These are phyloP conservation scores for Kwoniella pini DNA, from an alignment of 768 basidiomycete species.

Conservation along the genomic window DNA sequence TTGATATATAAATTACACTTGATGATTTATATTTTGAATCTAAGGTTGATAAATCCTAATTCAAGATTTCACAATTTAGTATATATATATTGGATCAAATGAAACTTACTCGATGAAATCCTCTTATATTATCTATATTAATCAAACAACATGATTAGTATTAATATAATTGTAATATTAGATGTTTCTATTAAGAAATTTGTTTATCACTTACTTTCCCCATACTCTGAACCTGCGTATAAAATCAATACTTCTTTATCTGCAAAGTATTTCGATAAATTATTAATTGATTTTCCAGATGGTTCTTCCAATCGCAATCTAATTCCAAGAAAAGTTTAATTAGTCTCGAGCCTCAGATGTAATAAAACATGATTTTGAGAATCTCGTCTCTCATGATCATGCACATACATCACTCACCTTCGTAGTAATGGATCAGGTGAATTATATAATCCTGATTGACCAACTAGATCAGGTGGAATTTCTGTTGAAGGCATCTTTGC, in stretches of 20 bases:
- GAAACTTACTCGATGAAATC: slow-evolving; percentile 39
- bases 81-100: background rate
- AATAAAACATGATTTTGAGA: background rate
- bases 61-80: background rate
- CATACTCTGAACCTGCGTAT: slow-evolving; percentile 48
- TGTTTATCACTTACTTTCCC: slow-evolving; percentile 42
- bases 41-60: slow-evolving; percentile 19
- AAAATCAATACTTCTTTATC: slow-evolving; percentile 49
- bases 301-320: slow-evolving; percentile 49
- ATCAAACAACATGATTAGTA: too few species aligned
- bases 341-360: too few species aligned
- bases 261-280: slow-evolving; percentile 40
- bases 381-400: too few species aligned
- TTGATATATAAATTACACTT: slow-evolving; percentile 49
- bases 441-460: slow-evolving; percentile 45
- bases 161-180: too few species aligned
- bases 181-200: too few species aligned
- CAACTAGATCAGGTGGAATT: slow-evolving; percentile 41
- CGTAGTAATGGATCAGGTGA: slow-evolving; percentile 40
- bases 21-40: slow-evolving; percentile 11
- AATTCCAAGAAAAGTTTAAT: too few species aligned
- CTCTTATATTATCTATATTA: slow-evolving; percentile 34
- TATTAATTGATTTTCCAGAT: slow-evolving; percentile 37
- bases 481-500: slow-evolving; percentile 16
- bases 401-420: slow-evolving; percentile 27